Conservation (phyloP, 345 rosid species). For the Arabis hirsuta region DNA sequence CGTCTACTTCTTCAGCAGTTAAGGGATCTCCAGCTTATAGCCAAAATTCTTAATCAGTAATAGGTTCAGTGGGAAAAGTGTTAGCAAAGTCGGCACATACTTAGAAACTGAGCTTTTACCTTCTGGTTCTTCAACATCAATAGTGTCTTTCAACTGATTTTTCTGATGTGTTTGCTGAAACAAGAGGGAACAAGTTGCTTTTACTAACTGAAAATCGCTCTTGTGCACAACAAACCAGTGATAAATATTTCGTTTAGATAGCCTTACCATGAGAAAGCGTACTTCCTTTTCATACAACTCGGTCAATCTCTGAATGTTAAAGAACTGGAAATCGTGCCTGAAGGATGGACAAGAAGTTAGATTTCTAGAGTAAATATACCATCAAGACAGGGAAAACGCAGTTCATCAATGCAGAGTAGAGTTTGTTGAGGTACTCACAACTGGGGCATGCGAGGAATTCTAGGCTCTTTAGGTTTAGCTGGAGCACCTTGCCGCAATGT, state of each 20-base stretch:
- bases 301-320: slow-evolving; percentile 91
- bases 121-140: slow-evolving; percentile 98
- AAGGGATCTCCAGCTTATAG: slow-evolving; percentile 86
- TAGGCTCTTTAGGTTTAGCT: slow-evolving; percentile 92
- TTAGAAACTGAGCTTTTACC: slow-evolving; percentile 53
- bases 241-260: slow-evolving; percentile 14
- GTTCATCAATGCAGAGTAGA: slow-evolving; percentile 8
- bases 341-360: slow-evolving; percentile 20
- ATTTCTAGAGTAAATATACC: slow-evolving; percentile 10
- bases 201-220: not conserved
- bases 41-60: slow-evolving; percentile 42
- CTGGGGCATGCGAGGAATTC: slow-evolving; percentile 99
- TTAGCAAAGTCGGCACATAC: slow-evolving; percentile 4
- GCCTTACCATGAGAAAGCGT: slow-evolving; percentile 90
- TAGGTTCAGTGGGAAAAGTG: not conserved
- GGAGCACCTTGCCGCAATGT: slow-evolving; percentile 96
- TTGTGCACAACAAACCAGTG: slow-evolving; percentile 9
- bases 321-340: slow-evolving; percentile 99
- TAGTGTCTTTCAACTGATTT: slow-evolving; percentile 89
- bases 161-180: slow-evolving; percentile 98
- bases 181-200: slow-evolving; percentile 11
- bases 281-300: slow-evolving; percentile 99
- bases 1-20: slow-evolving; percentile 97
- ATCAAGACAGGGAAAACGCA: slow-evolving; percentile 14
- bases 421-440: slow-evolving; percentile 56